Evolutionary conservation across 2,329 filamentous ascomycete genomes (phyloP).

Genomic region (Pseudogymnoascus pannorum): DNA sequence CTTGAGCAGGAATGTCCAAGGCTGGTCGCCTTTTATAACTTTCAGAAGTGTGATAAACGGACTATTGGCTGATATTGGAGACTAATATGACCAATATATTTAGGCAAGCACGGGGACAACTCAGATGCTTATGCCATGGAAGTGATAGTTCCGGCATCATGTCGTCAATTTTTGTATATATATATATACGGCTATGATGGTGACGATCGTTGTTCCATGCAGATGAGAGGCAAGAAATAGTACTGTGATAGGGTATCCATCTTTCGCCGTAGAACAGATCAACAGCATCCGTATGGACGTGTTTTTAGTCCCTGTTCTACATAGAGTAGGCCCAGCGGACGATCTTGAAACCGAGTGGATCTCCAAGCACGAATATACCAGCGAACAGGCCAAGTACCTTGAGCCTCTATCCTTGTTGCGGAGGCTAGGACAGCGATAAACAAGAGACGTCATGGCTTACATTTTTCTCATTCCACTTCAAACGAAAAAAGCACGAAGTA

Average conservation of each 20-base stretch:
- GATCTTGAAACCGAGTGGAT: neutral
- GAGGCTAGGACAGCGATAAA: neutral
- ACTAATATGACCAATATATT: neutral
- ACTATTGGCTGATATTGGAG: neutral
- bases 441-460: neutral
- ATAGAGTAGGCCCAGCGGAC: neutral
- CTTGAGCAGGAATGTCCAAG: neutral
- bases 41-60: neutral
- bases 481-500: neutral
- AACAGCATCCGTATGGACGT: neutral
- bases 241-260: neutral
- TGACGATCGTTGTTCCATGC: neutral
- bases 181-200: neutral
- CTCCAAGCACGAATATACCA: neutral
- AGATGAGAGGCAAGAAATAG: neutral
- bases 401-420: neutral
- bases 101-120: neutral
- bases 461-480: neutral
- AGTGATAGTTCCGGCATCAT: neutral
- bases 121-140: neutral
- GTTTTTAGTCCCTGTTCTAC: neutral
- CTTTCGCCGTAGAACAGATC: neutral
- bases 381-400: neutral
- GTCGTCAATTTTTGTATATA: neutral
- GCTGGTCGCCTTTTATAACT: neutral